Base-by-base conservation (phyloP, 352 stramenopile genomes). In the Globisporangium mamillatum region DNA sequence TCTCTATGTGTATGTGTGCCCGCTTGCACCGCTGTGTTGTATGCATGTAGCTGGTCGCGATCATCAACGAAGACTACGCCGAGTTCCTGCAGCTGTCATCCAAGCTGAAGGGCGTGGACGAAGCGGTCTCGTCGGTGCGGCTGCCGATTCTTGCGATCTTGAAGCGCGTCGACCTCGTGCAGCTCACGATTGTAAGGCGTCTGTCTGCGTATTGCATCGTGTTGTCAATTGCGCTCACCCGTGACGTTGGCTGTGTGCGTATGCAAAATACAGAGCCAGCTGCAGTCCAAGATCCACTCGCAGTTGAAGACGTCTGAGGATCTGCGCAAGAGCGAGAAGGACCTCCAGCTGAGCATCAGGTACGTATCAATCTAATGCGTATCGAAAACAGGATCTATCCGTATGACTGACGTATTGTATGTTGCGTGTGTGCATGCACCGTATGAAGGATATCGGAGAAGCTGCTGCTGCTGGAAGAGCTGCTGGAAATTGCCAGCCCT, bases 21-120 rank as follows among this genome's bases (percentile, higher is more conserved):
- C 14, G 16, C 24, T 12, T 25, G 29, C 24, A 16, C 2, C 64
- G 1, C 22, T 56, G 3, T 20, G 41, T 7, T 24, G 20, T 18
- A 3, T 41, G 6, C 25, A 90, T 32, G 27, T 32, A 32, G 77
- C 79, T 96, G 34, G 89, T 96, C 16, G 81, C 86, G 50, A 94
- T 96, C 71, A 96, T 96, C 76, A 93, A 96, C 63, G 79, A 94
- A 46, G 89, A 96, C 74, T 96, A 96, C 66, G 79, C 86, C 56
- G 89, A 96, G 77, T 96, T 96, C 64, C 75, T 96, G 50, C 89
- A 96, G 77, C 82, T 96, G 56, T 96, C 89, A 48, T 90, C 86
- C 55, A 91, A 88, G 71, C 79, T 96, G 32, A 93, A 94, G 68
- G 89, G 86, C 24, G 87, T 96, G 32, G 88, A 96, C 60, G 89